These are phyloP conservation scores for Achlya hypogyna DNA, from an alignment of 352 stramenopile genomes.

Conservation along the genomic window DNA sequence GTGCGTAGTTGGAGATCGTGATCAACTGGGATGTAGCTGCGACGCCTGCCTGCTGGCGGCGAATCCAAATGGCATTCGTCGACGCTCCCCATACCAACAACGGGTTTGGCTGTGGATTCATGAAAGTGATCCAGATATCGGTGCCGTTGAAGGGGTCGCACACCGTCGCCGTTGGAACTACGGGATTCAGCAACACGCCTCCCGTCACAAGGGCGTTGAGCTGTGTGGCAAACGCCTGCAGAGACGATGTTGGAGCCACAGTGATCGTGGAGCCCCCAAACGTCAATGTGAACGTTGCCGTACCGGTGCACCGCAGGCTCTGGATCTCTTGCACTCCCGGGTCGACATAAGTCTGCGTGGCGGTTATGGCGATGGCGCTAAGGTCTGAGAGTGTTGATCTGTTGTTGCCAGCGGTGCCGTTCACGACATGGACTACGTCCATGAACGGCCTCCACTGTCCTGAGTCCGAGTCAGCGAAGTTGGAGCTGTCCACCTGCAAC, in stretches of 20 bases:
- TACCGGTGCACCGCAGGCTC: constrained; percentile 44
- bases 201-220: constrained; percentile 43
- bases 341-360: constrained; percentile 43
- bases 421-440: constrained; percentile 37
- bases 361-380: constrained; percentile 38
- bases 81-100: constrained; percentile 46
- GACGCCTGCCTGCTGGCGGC: constrained; percentile 45
- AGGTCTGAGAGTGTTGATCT: constrained; percentile 30
- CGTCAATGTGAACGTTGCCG: constrained; percentile 33
- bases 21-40: constrained; percentile 27
- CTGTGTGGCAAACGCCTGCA: constrained; percentile 37
- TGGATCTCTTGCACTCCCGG: constrained; percentile 66
- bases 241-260: constrained; percentile 33
- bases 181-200: constrained; percentile 30
- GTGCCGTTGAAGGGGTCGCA: constrained; percentile 40
- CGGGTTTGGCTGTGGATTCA: constrained; percentile 34
- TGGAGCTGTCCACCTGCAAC: constrained; percentile 35
- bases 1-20: constrained; percentile 44
- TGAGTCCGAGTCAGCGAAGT: constrained; percentile 32
- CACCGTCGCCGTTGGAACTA: constrained; percentile 25
- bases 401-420: constrained; percentile 61
- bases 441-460: constrained; percentile 49
- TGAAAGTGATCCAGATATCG: constrained; percentile 54
- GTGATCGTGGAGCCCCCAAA: constrained; percentile 25
- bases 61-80: constrained; percentile 52